Evolutionary conservation across 345 rosid species (phyloP).

Genomic region (Toxicodendron radicans): DNA sequence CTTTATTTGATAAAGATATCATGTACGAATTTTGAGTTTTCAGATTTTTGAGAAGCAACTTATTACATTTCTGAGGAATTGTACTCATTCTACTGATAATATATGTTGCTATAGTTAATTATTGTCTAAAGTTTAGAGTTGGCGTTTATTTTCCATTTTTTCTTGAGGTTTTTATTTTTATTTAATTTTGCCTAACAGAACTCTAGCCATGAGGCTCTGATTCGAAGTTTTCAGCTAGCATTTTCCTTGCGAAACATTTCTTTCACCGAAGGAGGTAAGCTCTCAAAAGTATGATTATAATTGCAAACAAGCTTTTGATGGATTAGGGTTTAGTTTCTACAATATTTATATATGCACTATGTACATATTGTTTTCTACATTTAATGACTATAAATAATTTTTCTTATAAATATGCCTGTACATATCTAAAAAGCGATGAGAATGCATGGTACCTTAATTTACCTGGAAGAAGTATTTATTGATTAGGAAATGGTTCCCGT

Average conservation of each 20-base stretch:
- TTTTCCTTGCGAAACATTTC: conserved; percentile 83
- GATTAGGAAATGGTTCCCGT: neutral
- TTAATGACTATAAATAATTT: neutral
- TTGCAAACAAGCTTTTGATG: neutral
- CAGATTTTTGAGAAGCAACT: neutral
- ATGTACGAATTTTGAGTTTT: neutral
- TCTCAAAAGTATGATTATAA: conserved; percentile 14
- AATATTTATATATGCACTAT: neutral
- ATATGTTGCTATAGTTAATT: neutral
- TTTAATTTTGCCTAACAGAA: conserved; percentile 52
- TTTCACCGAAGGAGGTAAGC: conserved; percentile 72
- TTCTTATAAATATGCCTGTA: neutral
- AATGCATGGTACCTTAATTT: neutral
- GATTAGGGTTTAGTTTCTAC: neutral
- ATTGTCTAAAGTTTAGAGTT: conserved; percentile 10
- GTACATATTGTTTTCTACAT: no score
- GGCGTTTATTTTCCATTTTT: neutral
- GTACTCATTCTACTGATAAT: neutral
- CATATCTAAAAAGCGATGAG: neutral
- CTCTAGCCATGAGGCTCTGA: conserved; percentile 71
- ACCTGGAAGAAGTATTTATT: neutral
- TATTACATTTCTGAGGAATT: conserved; percentile 2
- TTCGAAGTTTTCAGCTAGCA: conserved; percentile 89
- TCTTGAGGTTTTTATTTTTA: conserved; percentile 4
- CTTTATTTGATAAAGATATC: neutral